Conservation (phyloP, 345 rosid genomes). For the Eutrema japonicum region DNA sequence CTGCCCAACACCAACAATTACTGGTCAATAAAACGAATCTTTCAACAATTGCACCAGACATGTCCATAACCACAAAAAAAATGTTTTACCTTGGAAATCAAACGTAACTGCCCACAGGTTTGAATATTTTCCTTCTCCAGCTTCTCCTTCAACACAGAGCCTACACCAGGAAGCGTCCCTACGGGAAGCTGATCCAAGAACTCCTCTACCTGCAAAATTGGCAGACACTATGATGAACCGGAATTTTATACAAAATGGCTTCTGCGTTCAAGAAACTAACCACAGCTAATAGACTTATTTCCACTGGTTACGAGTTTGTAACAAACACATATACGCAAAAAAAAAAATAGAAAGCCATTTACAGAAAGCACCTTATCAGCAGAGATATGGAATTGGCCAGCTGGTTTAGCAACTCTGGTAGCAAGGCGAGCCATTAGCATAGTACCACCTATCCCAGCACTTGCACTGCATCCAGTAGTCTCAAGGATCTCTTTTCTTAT, state of each 20-base stretch:
- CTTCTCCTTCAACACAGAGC: slow-evolving; percentile 78
- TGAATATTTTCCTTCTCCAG: slow-evolving; percentile 63
- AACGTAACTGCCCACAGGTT: slow-evolving; percentile 79
- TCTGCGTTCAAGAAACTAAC: slow-evolving; percentile 26
- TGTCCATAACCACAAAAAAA: slow-evolving; percentile 6
- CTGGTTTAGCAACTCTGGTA: slow-evolving; percentile 88
- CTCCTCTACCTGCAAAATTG: slow-evolving; percentile 66
- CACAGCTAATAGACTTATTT: slow-evolving; percentile 4
- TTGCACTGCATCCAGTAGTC: slow-evolving; percentile 87
- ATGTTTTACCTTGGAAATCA: slow-evolving; percentile 67
- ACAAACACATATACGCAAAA: background rate
- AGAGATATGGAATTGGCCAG: slow-evolving; percentile 82
- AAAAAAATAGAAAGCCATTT: background rate
- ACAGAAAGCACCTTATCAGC: slow-evolving; percentile 55
- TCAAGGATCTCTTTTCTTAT: slow-evolving; percentile 79
- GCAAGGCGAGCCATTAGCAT: slow-evolving; percentile 99
- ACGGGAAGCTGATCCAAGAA: slow-evolving; percentile 71
- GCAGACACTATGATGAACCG: slow-evolving; percentile 15
- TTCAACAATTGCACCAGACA: slow-evolving; percentile 23
- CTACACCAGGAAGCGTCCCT: slow-evolving; percentile 88
- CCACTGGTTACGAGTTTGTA: slow-evolving; percentile 10
- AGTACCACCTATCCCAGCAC: slow-evolving; percentile 84
- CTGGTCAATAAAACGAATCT: slow-evolving; percentile 2
- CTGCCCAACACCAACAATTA: background rate
- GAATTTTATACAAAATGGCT: slow-evolving; percentile 7